Percentiles rank a stretch among this genome's conserved stretches.
phyloP scores from a whole-genome alignment of 352 stramenopile species.

The Globisporangium takayamanum region DNA sequence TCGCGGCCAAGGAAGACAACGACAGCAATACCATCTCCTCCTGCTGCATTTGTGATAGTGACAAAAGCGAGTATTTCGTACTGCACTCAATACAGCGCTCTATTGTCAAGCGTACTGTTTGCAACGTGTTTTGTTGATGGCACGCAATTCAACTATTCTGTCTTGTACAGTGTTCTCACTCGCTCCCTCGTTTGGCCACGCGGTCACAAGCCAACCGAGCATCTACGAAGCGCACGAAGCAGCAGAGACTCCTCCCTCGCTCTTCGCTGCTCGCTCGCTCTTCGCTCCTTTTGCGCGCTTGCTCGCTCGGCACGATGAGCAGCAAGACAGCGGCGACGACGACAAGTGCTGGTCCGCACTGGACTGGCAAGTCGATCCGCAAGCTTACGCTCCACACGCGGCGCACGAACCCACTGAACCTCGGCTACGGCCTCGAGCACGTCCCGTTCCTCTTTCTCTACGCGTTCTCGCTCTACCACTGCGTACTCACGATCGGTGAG shows the following conservation, averaged over 20 bases:
- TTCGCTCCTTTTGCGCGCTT: background rate
- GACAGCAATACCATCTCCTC: background rate
- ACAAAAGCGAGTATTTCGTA: background rate
- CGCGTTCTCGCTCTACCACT: conserved; percentile 66
- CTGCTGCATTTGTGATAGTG: background rate
- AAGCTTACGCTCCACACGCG: conserved; percentile 58
- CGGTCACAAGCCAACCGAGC: conserved; percentile 5
- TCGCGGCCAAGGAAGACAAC: too few species aligned
- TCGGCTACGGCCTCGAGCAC: conserved; percentile 69
- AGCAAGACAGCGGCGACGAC: background rate
- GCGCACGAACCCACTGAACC: conserved; percentile 44
- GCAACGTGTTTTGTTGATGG: background rate
- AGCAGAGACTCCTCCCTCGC: background rate
- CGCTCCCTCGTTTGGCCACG: background rate
- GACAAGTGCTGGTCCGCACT: conserved; percentile 36
- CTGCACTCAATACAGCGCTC: conserved; percentile 3
- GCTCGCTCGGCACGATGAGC: background rate
- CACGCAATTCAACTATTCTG: background rate
- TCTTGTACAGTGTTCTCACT: background rate
- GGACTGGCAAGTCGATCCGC: conserved; percentile 67
- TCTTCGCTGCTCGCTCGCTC: background rate
- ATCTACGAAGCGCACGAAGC: background rate
- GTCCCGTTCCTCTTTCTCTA: conserved; percentile 64
- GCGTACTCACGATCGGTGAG: conserved; percentile 51
- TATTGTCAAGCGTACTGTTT: background rate